phyloP scores from a whole-genome alignment of 192 early-diverging fungal genomes.

The Backusella sp. region DNA sequence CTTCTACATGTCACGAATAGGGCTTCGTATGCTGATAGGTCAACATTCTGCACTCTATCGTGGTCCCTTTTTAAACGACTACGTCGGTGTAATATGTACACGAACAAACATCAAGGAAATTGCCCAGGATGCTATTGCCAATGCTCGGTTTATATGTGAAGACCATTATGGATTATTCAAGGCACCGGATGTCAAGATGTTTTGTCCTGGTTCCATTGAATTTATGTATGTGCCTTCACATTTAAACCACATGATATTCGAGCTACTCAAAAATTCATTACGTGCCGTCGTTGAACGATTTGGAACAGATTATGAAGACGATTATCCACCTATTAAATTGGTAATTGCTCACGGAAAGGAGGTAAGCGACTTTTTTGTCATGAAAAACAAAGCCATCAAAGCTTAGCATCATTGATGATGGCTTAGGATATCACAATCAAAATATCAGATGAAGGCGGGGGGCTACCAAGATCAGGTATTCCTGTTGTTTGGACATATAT shows the following conservation, averaged over 20 bases:
- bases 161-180: slow-evolving; percentile 84
- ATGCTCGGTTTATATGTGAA: slow-evolving; percentile 87
- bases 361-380: slow-evolving; percentile 21
- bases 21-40: slow-evolving; percentile 93
- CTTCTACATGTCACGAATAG: slow-evolving; percentile 96
- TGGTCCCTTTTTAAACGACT: slow-evolving; percentile 60
- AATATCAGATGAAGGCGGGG: slow-evolving; percentile 92
- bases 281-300: slow-evolving; percentile 91
- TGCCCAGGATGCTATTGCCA: slow-evolving; percentile 86
- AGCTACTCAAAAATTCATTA: slow-evolving; percentile 94
- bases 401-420: background rate
- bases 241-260: slow-evolving; percentile 96
- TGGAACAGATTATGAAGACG: slow-evolving; percentile 75
- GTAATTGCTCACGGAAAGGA: slow-evolving; percentile 84
- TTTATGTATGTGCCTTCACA: slow-evolving; percentile 97
- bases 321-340: slow-evolving; percentile 89
- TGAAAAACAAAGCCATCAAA: too few species aligned
- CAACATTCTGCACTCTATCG: slow-evolving; percentile 75
- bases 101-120: slow-evolving; percentile 77
- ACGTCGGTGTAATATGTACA: slow-evolving; percentile 94
- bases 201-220: slow-evolving; percentile 72
- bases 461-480: slow-evolving; percentile 85
- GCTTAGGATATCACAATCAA: slow-evolving; percentile 93
- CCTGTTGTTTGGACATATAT: slow-evolving; percentile 95
- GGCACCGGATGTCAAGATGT: slow-evolving; percentile 75